Conservation (phyloP, 1,139 yeast genomes). For the Blastobotrys illinoisensis region DNA sequence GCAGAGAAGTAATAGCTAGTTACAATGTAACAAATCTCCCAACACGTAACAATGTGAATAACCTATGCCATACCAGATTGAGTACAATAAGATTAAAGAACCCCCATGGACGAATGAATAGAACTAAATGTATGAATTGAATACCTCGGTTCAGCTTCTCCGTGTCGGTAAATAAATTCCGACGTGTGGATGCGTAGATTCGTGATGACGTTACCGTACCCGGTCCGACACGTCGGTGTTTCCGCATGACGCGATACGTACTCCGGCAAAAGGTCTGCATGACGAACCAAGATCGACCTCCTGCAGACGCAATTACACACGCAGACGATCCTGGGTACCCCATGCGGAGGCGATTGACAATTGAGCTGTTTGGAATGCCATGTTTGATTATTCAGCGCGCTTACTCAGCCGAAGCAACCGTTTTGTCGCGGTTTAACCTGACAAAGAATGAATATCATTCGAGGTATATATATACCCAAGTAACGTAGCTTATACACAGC, state of each 20-base stretch:
- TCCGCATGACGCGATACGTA: no score
- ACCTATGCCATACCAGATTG: no score
- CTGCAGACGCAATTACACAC: not conserved
- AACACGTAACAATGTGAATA: no score
- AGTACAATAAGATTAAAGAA: no score
- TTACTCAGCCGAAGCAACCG: not conserved
- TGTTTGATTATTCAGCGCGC: not conserved
- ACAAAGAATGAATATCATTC: not conserved
- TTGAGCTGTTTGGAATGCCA: not conserved
- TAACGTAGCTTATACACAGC: no score
- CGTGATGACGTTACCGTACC: not conserved
- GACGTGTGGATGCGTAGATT: not conserved
- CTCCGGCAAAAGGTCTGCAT: not conserved
- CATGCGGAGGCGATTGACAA: no score
- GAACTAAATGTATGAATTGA: no score
- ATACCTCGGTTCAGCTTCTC: no score
- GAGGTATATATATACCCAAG: not conserved
- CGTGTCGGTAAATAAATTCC: no score
- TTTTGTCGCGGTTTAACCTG: not conserved
- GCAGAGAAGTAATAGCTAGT: no score
- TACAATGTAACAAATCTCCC: no score
- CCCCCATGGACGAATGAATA: no score
- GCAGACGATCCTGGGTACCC: not conserved
- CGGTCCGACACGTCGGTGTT: not conserved
- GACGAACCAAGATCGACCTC: not conserved